phyloP scores from a whole-genome alignment of 176 grass and related monocot genomes.

The Oryza brachyantha region DNA sequence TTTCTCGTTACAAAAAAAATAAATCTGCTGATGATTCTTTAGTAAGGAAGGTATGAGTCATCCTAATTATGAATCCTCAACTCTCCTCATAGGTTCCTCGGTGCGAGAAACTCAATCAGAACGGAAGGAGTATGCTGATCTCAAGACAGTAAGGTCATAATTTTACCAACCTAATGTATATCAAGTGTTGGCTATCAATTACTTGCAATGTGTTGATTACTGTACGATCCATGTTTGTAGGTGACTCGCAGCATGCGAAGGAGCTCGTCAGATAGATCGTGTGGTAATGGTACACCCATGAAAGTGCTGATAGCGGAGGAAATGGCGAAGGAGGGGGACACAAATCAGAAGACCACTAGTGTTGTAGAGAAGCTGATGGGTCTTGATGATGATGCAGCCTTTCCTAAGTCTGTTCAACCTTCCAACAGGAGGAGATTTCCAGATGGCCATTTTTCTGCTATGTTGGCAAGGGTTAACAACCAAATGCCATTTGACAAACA shows the following conservation, averaged over 20 bases:
- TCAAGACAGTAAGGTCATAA: constrained; percentile 29
- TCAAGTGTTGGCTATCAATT: neutral
- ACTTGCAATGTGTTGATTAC: constrained; percentile 15
- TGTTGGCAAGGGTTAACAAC: constrained; percentile 35
- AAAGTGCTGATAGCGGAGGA: constrained; percentile 84
- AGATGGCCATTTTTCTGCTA: constrained; percentile 38
- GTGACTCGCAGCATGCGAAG: constrained; percentile 25
- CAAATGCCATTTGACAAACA: constrained; percentile 37
- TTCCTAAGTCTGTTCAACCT: constrained; percentile 31
- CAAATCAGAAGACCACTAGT: constrained; percentile 57
- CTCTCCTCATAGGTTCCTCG: constrained; percentile 51
- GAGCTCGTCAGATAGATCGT: constrained; percentile 46
- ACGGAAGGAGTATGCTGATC: constrained; percentile 42
- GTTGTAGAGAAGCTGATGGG: constrained; percentile 95
- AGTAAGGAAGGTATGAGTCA: constrained; percentile 4
- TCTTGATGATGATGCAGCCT: constrained; percentile 58
- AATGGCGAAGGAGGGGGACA: constrained; percentile 78
- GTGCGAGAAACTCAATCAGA: constrained; percentile 51
- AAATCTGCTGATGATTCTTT: constrained; percentile 22
- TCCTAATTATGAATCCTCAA: constrained; percentile 35
- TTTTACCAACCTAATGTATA: neutral
- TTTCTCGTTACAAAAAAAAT: neutral
- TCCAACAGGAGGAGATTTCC: constrained; percentile 40
- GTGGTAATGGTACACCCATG: constrained; percentile 71
- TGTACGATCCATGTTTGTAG: constrained; percentile 30